phyloP scores from a whole-genome alignment of 1,284 basidiomycete genomes.

The Tilletia caries region DNA sequence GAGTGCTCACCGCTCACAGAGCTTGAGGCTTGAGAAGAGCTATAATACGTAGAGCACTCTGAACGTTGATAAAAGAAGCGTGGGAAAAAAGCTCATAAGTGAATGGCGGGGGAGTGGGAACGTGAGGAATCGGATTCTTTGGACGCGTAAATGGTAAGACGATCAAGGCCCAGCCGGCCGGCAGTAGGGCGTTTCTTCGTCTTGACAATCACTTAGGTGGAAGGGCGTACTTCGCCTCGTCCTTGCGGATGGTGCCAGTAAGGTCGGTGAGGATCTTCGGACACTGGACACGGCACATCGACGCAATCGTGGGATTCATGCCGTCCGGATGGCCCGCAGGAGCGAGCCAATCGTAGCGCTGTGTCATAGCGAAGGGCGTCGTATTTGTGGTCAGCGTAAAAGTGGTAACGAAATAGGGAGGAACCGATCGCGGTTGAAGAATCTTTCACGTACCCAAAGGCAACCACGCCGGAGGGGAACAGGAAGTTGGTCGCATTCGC shows the following conservation, averaged over 20 bases:
- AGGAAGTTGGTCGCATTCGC: background rate
- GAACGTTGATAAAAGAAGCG: too few species aligned
- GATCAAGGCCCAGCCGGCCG: too few species aligned
- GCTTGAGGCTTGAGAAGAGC: too few species aligned
- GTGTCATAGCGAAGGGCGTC: background rate
- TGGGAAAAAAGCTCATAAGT: too few species aligned
- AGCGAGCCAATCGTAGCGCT: background rate
- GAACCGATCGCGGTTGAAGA: background rate
- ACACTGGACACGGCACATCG: slow-evolving; percentile 5
- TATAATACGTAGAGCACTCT: too few species aligned
- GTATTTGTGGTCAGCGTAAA: background rate
- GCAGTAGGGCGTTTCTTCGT: background rate
- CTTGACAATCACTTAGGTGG: background rate
- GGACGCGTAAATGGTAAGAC: too few species aligned
- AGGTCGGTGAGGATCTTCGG: slow-evolving; percentile 1
- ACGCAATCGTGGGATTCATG: background rate
- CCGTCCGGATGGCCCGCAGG: background rate
- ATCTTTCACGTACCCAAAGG: background rate
- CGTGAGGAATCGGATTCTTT: too few species aligned
- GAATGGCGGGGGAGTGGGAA: too few species aligned
- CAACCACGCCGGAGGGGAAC: background rate
- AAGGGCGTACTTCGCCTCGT: background rate
- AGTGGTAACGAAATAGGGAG: background rate
- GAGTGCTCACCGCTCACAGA: too few species aligned
- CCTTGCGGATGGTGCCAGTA: background rate